Percentiles rank a stretch among this genome's conserved stretches.
These are phyloP conservation scores for Mycena latifolia DNA, from an alignment of 768 basidiomycete species.

Conservation along the genomic window DNA sequence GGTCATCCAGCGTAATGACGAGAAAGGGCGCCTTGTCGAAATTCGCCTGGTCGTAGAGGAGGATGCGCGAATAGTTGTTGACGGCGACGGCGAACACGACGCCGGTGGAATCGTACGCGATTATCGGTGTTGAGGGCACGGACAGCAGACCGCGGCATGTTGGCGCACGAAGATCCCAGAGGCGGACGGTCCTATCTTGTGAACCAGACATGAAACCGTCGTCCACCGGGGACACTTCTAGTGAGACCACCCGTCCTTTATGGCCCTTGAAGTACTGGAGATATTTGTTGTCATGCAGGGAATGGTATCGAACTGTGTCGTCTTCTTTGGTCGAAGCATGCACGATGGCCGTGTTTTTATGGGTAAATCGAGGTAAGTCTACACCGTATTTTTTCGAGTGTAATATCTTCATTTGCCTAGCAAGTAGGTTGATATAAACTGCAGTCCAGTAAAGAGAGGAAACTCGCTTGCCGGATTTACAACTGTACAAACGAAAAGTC, in stretches of 20 bases:
- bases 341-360: conserved; percentile 86
- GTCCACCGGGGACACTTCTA: conserved; percentile 93
- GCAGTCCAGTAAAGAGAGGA: conserved; percentile 37
- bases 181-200: conserved; percentile 92
- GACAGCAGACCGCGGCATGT: conserved; percentile 83
- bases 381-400: conserved; percentile 98
- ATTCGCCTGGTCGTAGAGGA: conserved; percentile 87
- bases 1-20: conserved; percentile 85
- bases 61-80: conserved; percentile 84
- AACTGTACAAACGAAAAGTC: conserved; percentile 89
- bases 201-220: conserved; percentile 97
- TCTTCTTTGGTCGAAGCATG: conserved; percentile 97
- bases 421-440: conserved; percentile 39
- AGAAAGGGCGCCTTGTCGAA: conserved; percentile 95
- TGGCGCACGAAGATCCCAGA: conserved; percentile 93
- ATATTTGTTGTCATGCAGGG: conserved; percentile 96
- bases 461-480: conserved; percentile 94
- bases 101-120: conserved; percentile 88
- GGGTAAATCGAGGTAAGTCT: conserved; percentile 94
- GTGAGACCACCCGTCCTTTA: conserved; percentile 87
- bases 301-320: conserved; percentile 95
- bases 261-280: conserved; percentile 97
- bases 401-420: conserved; percentile 79
- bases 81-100: conserved; percentile 90
- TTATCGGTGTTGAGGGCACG: conserved; percentile 79